Conservation (phyloP, 2,329 filamentous ascomycete species). For the Purpureocillium lavendulum region DNA sequence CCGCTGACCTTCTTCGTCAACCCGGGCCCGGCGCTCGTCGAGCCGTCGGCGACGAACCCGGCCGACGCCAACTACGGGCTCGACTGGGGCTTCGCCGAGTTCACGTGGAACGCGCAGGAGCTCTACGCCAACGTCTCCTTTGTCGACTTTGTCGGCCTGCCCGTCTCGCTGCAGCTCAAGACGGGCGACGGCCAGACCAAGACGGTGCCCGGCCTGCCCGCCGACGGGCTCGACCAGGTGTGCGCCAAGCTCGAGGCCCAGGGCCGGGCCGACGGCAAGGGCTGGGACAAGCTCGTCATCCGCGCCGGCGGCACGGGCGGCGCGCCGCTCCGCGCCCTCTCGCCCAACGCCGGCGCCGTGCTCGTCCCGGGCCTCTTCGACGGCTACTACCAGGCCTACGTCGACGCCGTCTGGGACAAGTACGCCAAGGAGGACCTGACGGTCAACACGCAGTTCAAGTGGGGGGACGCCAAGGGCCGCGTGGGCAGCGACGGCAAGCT, state of each 20-base stretch:
- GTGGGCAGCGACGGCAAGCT: constrained; percentile 30
- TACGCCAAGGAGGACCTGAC: constrained; percentile 35
- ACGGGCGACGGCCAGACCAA: constrained; percentile 35
- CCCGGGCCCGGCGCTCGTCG: constrained; percentile 62
- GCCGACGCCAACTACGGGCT: constrained; percentile 53
- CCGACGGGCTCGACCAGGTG: constrained; percentile 36
- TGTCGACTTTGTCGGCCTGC: constrained; percentile 66
- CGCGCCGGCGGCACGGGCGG: constrained; percentile 21
- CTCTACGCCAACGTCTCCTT: constrained; percentile 64
- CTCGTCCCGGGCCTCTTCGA: constrained; percentile 35
- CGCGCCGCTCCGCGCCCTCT: constrained; percentile 39
- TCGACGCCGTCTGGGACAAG: constrained; percentile 43
- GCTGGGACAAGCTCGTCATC: constrained; percentile 45
- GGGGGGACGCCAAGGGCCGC: constrained; percentile 38
- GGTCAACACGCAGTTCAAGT: constrained; percentile 45
- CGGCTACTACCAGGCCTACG: constrained; percentile 41
- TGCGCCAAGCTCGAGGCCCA: constrained; percentile 36
- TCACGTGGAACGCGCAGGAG: constrained; percentile 54
- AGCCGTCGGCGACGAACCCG: constrained; percentile 63
- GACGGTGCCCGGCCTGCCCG: constrained; percentile 39
- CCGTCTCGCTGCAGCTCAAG: constrained; percentile 48
- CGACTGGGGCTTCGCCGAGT: constrained; percentile 61
- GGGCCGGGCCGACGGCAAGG: constrained; percentile 33
- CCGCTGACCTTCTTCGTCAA: constrained; percentile 63
- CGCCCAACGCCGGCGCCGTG: constrained; percentile 41